Evolutionary conservation across 441 rosid genomes (phyloP).

Genomic region (Brassica hybrid): DNA sequence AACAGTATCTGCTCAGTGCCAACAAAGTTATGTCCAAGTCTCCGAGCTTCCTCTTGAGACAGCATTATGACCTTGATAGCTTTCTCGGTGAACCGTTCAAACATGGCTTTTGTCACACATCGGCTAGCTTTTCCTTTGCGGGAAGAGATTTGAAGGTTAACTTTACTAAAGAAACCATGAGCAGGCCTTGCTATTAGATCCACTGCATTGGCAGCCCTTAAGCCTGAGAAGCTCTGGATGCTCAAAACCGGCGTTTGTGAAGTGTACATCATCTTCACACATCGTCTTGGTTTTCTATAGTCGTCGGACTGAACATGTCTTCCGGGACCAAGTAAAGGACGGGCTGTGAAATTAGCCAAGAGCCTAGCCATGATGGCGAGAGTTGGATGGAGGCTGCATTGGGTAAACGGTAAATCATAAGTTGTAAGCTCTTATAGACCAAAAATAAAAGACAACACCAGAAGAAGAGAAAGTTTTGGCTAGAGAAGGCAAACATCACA

Average conservation of each 20-base stretch:
- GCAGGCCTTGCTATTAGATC: conserved; percentile 48
- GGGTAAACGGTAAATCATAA: conserved; percentile 11
- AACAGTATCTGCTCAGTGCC: conserved; percentile 94
- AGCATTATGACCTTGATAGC: conserved; percentile 97
- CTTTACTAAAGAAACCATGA: conserved; percentile 53
- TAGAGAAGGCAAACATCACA: too few relatives aligned
- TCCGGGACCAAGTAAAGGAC: conserved; percentile 52
- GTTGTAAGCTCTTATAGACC: conserved; percentile 12
- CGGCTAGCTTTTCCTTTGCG: conserved; percentile 54
- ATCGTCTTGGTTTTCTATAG: neutral
- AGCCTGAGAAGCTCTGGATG: conserved; percentile 63
- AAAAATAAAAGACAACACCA: too few relatives aligned
- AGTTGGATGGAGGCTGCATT: conserved; percentile 54
- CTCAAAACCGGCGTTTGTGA: conserved; percentile 49
- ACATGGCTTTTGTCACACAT: conserved; percentile 75
- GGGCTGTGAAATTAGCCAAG: conserved; percentile 59
- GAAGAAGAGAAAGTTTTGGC: neutral
- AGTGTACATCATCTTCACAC: conserved; percentile 45
- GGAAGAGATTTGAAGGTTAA: conserved; percentile 47
- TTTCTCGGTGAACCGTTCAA: conserved; percentile 92
- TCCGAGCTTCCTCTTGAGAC: conserved; percentile 98
- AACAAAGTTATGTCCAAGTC: conserved; percentile 93
- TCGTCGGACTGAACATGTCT: conserved; percentile 39
- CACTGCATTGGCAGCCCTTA: conserved; percentile 61
- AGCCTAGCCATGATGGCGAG: conserved; percentile 66